Evolutionary conservation across 345 rosid genomes (phyloP).

Genomic region (Salix udensis): DNA sequence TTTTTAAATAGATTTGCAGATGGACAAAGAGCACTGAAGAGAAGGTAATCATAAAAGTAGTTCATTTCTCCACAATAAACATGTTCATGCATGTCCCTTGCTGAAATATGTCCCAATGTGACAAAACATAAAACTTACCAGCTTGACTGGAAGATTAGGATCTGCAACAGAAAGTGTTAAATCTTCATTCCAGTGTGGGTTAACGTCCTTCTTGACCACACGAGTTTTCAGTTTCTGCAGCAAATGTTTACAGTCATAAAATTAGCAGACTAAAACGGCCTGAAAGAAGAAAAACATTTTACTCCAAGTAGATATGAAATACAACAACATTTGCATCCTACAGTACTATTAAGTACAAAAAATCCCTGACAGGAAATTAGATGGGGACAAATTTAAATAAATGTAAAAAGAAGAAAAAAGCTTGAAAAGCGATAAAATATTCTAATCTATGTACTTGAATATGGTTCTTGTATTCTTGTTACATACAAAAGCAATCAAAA

Average conservation of each 20-base stretch:
- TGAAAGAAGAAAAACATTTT: not conserved
- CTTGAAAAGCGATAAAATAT: no score
- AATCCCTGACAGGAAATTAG: no score
- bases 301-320: no score
- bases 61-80: not conserved
- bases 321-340: no score
- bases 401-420: no score
- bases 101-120: not conserved
- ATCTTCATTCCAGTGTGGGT: slow-evolving; percentile 83
- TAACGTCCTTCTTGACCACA: slow-evolving; percentile 50
- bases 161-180: slow-evolving; percentile 70
- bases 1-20: not conserved
- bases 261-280: not conserved
- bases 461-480: no score
- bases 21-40: not conserved
- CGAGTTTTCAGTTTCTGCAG: slow-evolving; percentile 77
- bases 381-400: no score
- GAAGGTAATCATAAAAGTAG: not conserved
- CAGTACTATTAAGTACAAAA: no score
- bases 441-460: no score
- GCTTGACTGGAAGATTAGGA: slow-evolving; percentile 50
- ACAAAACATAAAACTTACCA: slow-evolving; percentile 40
- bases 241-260: not conserved
- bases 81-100: not conserved
- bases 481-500: no score